Conservation (phyloP, 208 protist genomes). For the Giardia duodenalis region DNA sequence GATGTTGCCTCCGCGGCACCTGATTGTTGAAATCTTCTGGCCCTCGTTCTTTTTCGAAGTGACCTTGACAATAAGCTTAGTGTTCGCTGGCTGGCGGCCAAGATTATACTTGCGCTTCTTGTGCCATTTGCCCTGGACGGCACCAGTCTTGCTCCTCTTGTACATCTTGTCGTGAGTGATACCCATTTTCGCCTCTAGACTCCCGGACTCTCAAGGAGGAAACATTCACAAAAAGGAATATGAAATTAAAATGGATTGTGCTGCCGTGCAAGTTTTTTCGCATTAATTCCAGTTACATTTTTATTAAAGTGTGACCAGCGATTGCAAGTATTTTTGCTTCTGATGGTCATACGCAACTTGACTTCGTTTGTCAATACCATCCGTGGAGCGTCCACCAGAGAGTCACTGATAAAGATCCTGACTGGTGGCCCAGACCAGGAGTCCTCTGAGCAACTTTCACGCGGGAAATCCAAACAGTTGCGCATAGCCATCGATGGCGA, state of each 20-base stretch:
- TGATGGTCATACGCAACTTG: no score
- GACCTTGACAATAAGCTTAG: slow-evolving; percentile 63
- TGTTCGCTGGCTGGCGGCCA: slow-evolving; percentile 80
- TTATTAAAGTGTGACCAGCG: background rate
- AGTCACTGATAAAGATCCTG: no score
- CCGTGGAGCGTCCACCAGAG: no score
- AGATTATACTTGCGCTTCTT: slow-evolving; percentile 89
- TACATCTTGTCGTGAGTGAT: slow-evolving; percentile 84
- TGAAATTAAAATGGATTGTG: no score
- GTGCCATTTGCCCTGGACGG: slow-evolving; percentile 65
- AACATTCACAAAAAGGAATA: no score
- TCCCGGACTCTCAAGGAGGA: no score
- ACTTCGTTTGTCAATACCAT: no score
- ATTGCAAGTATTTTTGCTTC: background rate
- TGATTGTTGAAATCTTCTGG: slow-evolving; percentile 71
- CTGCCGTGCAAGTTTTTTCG: no score
- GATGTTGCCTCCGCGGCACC: slow-evolving; percentile 82
- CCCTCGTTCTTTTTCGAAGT: slow-evolving; percentile 35
- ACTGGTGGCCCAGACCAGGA: no score
- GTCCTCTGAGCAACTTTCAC: no score
- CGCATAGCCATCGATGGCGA: background rate
- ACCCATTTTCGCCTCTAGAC: slow-evolving; percentile 58
- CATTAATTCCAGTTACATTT: background rate
- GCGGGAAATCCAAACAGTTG: background rate
- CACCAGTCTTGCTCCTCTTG: slow-evolving; percentile 90